Evolutionary conservation across 2,329 filamentous ascomycete species (phyloP).

Genomic region (Trichophyton simii): DNA sequence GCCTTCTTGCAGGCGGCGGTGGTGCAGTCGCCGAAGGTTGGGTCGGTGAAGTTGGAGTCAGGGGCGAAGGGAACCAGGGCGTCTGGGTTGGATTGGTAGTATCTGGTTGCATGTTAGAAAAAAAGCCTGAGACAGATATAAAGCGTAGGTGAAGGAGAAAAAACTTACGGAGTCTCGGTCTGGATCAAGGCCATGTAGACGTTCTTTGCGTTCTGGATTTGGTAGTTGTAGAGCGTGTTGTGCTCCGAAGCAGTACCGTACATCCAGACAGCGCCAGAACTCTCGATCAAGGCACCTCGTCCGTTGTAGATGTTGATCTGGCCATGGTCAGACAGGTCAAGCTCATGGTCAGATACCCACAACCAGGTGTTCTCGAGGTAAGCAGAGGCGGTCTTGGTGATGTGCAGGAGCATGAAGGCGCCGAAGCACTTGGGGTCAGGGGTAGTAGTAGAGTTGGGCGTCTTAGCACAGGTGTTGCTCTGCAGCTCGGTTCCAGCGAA

Average conservation of each 20-base stretch:
- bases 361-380: slow-evolving; percentile 87
- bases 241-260: slow-evolving; percentile 59
- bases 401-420: slow-evolving; percentile 52
- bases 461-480: slow-evolving; percentile 67
- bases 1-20: slow-evolving; percentile 53
- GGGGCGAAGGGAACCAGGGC: slow-evolving; percentile 41
- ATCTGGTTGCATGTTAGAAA: slow-evolving; percentile 17
- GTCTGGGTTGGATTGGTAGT: slow-evolving; percentile 72
- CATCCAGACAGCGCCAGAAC: slow-evolving; percentile 53
- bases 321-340: slow-evolving; percentile 57
- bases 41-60: slow-evolving; percentile 21
- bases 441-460: slow-evolving; percentile 48
- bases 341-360: slow-evolving; percentile 83
- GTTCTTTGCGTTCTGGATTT: slow-evolving; percentile 62
- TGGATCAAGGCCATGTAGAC: slow-evolving; percentile 77
- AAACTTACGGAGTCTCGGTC: slow-evolving; percentile 68
- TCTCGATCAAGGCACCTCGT: slow-evolving; percentile 70
- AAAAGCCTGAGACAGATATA: not conserved
- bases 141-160: not conserved
- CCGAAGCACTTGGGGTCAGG: slow-evolving; percentile 59
- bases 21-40: slow-evolving; percentile 49
- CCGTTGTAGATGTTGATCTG: slow-evolving; percentile 72
- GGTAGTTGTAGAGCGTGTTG: slow-evolving; percentile 61
- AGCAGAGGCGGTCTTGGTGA: slow-evolving; percentile 45
- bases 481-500: slow-evolving; percentile 73